A percentile compares a stretch with the other conserved stretches of the same genome.
Evolutionary conservation across 352 stramenopile species (phyloP).

Genomic region (Sclerospora graminicola): DNA sequence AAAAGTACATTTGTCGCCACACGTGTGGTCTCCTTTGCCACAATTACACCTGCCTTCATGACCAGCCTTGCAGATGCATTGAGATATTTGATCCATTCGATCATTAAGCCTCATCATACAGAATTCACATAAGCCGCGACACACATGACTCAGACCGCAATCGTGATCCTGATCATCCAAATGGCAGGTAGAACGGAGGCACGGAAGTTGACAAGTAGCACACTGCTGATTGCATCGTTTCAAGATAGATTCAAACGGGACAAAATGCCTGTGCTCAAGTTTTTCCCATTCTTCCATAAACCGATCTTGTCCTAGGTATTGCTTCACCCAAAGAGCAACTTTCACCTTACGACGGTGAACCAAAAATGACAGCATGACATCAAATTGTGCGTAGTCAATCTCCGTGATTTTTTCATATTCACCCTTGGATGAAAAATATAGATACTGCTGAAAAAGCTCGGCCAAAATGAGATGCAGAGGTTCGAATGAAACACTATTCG

Average conservation of each 20-base stretch:
- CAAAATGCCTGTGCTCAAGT: conserved; percentile 15
- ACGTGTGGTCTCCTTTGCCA: conserved; percentile 27
- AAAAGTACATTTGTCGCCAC: conserved; percentile 18
- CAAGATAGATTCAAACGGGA: conserved; percentile 17
- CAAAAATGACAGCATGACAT: conserved; percentile 26
- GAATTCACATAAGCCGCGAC: conserved; percentile 23
- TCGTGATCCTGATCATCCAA: conserved; percentile 21
- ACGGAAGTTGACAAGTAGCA: conserved; percentile 25
- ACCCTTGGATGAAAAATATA: conserved; percentile 12
- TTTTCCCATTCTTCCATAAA: conserved; percentile 28
- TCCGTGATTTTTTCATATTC: conserved; percentile 13
- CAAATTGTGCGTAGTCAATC: conserved; percentile 21
- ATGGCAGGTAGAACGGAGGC: conserved; percentile 25
- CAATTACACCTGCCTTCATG: conserved; percentile 36
- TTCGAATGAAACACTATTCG: not conserved
- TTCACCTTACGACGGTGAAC: conserved; percentile 27
- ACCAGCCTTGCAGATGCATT: conserved; percentile 20
- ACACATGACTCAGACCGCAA: conserved; percentile 33
- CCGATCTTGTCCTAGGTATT: conserved; percentile 15
- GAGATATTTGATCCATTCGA: conserved; percentile 9
- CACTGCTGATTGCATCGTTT: conserved; percentile 26
- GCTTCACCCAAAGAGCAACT: conserved; percentile 22
- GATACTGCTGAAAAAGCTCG: conserved; percentile 17
- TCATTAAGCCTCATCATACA: conserved; percentile 15
- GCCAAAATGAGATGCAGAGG: conserved; percentile 3